Conservation (phyloP, 1,284 basidiomycete genomes). For the Coriolopsis trogii region DNA sequence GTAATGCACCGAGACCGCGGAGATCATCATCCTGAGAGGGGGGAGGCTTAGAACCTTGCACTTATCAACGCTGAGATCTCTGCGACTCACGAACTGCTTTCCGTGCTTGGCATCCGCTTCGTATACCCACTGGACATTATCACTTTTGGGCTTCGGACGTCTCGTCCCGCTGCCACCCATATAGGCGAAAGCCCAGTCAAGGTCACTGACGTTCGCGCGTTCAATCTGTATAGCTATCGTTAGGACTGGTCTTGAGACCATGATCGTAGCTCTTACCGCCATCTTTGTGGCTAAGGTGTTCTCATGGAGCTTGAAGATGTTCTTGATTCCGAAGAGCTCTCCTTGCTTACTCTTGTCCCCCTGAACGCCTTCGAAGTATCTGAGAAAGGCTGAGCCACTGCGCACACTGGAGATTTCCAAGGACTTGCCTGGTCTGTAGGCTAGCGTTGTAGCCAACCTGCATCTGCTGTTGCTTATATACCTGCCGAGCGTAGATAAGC, state of each 20-base stretch:
- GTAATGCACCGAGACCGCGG: slow-evolving; percentile 62
- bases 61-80: too few species aligned
- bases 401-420: too few species aligned
- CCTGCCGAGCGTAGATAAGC: slow-evolving; percentile 81
- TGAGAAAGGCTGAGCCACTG: slow-evolving; percentile 28
- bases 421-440: slow-evolving; percentile 67
- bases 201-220: slow-evolving; percentile 65
- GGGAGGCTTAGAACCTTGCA: too few species aligned
- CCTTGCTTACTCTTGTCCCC: slow-evolving; percentile 74
- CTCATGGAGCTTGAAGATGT: slow-evolving; percentile 83
- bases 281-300: slow-evolving; percentile 71
- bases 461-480: slow-evolving; percentile 92
- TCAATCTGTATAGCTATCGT: slow-evolving; percentile 59
- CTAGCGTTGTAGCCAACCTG: slow-evolving; percentile 84
- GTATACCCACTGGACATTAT: slow-evolving; percentile 41
- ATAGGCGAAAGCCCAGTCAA: slow-evolving; percentile 79
- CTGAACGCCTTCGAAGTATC: slow-evolving; percentile 83
- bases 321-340: slow-evolving; percentile 82
- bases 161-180: slow-evolving; percentile 46
- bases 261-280: slow-evolving; percentile 49
- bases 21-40: slow-evolving; percentile 63
- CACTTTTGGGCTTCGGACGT: slow-evolving; percentile 33
- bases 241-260: background rate
- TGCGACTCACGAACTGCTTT: slow-evolving; percentile 59
- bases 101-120: slow-evolving; percentile 54